Evolutionary conservation across 179 eudicot species (phyloP), one percentile per base, ranked within the genome.

Genomic region (Beta corolliflora): DNA sequence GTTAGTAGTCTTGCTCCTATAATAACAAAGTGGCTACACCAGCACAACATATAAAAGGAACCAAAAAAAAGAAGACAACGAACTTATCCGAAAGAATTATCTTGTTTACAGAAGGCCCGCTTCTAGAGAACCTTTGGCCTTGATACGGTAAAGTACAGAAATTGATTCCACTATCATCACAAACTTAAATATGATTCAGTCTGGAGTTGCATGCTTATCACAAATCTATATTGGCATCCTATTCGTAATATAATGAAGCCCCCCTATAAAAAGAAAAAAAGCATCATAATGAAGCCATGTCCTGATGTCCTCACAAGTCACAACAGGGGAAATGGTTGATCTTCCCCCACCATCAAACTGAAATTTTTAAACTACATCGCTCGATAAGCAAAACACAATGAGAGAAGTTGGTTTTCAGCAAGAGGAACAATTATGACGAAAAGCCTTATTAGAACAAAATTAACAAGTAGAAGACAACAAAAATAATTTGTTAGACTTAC

Each of bases 401-500:
- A 5, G 50, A 56, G 44, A 23, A 2, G 5, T 5, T 2, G 18
- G 31, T 23, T 15, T 56, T 68, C 77, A 75, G 44, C 50, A 50
- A 65, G 73, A 44, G 36, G 76, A 41, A 69, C n/a, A 65, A 69
- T 4, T 71, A 48, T 18, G 48, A 50, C 59, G 65, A 21, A 55
- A 21, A 1, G 41, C 14, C n/a, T 75, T 13, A 55, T 29, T n/a
- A 10, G 25, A 52, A 55, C 12, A 73, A 11, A n/a, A 44, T 3
- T 19, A 70, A 19, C 56, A 31, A 70, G 46, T 16, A 69, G 59
- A 61, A 75, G 67, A 67, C 74, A 80, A 74, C 63, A 36, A 78
- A 15, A 83, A 46, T 65, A 79, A 78, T 48, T 56, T 75, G 91
- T 81, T 80, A 90, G 83, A 96, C 98, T 96, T 96, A 96, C 98